Percentiles rank a stretch among this genome's conserved stretches.
These are phyloP conservation scores for Saxophila tyrrhenica DNA, from an alignment of 495 filamentous ascomycete genomes.

Conservation along the genomic window DNA sequence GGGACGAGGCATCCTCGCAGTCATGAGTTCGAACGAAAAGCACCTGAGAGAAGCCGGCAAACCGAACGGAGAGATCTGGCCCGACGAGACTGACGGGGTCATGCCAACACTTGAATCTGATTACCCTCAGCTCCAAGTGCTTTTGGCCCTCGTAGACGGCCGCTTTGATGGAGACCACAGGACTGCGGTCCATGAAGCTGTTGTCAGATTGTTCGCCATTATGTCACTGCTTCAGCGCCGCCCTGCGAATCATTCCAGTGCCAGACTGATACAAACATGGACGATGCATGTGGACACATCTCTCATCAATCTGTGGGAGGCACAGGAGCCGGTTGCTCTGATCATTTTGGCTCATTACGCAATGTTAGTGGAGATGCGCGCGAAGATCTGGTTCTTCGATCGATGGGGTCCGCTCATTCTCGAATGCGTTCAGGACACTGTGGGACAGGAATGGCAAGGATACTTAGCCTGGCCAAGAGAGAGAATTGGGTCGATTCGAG, in stretches of 20 bases:
- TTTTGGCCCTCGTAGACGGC: not conserved
- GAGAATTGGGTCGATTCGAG: too few species aligned
- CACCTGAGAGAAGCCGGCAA: not conserved
- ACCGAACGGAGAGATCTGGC: not conserved
- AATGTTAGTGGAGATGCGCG: not conserved
- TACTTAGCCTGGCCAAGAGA: too few species aligned
- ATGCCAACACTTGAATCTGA: not conserved
- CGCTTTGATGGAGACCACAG: not conserved
- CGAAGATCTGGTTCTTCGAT: constrained; percentile 1
- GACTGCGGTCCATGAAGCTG: not conserved
- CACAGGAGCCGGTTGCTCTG: not conserved
- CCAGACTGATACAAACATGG: not conserved
- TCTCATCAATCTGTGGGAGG: not conserved
- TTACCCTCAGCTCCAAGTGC: not conserved
- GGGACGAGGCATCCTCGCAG: not conserved
- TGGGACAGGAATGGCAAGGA: too few species aligned
- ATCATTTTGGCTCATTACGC: not conserved
- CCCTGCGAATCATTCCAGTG: not conserved
- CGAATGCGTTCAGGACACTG: not conserved
- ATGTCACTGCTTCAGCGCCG: not conserved
- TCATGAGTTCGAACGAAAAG: not conserved
- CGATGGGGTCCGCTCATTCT: not conserved
- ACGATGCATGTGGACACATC: not conserved
- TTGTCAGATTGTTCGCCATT: not conserved
- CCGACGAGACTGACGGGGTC: not conserved